Base-by-base conservation (phyloP, 2,329 filamentous ascomycete species). In the Penicillium janthinellum region DNA sequence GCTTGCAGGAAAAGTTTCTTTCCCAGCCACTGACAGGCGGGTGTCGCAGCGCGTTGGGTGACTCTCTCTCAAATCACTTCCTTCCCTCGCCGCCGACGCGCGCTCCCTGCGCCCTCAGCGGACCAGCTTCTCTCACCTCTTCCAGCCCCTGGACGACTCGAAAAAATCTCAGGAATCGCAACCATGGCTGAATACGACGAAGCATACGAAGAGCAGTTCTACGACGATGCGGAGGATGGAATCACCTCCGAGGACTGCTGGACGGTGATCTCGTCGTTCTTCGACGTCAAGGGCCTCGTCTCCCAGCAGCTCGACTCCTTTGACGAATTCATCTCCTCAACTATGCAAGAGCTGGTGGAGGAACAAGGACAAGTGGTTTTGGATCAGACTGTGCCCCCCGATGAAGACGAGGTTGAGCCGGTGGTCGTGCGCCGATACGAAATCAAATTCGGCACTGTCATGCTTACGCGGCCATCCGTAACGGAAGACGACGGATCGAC, bases 241-340 rank as follows among this genome's bases (percentile, higher is more conserved):
- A 96, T 98, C 80, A 96, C 93, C 28, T 91, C 93, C 62, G 95
- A 98, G 81, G 96, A 99, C 79, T 97, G 92, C 82, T 99, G 96
- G 95, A 90, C 90, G 66, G 94, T 98, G 72, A 98, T 99, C 75
- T 92, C 91, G 58, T 90, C 95, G 10, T 98, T 97, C 82, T 99
- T 99, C 80, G 92, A 97, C 70, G 86, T 88, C 64, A 99, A 98
- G 79, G 94, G 95, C 71, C 85, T 99, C 35, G 95, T 96, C 22
- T 96, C 95, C 15, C 94, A 99, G 79, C 95, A 99, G 81, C 88
- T 98, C 64, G 94, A 98, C 76, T 99, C 96, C 0, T 99, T 96
- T 79, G 92, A 99, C 79, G 93, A 98, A 75, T 99, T 99, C 72
- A 93, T 95, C 58, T 88, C 90, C 61, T 92, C 91, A 22, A 97